phyloP scores from a whole-genome alignment of 371 early-diverging fungal genomes.

The Lichtheimia ramosa region DNA sequence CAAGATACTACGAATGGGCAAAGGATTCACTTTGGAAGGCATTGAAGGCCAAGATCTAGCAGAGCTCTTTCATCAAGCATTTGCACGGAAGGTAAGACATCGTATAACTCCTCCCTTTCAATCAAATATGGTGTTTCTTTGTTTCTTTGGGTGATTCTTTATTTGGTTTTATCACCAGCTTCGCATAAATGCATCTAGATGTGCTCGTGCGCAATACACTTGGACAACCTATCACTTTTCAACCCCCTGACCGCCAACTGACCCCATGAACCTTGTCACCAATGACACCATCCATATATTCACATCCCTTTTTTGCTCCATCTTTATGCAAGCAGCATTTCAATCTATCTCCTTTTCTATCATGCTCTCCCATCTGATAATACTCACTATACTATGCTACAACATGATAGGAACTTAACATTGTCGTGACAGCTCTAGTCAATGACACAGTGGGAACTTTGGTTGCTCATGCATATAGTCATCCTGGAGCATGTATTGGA shows the following conservation, averaged over 20 bases:
- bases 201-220: slow-evolving; percentile 14
- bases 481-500: slow-evolving; percentile 75
- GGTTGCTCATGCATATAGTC: slow-evolving; percentile 77
- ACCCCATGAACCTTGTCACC: too few species aligned
- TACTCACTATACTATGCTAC: too few species aligned
- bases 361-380: too few species aligned
- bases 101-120: slow-evolving; percentile 3
- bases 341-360: too few species aligned
- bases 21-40: slow-evolving; percentile 80
- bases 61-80: slow-evolving; percentile 76
- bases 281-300: too few species aligned
- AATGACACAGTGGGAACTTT: slow-evolving; percentile 94
- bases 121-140: not conserved
- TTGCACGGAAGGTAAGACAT: slow-evolving; percentile 60
- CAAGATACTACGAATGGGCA: slow-evolving; percentile 86
- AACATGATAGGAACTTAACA: slow-evolving; percentile 46
- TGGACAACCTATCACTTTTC: too few species aligned
- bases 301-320: too few species aligned
- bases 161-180: slow-evolving; percentile 5
- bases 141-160: slow-evolving; percentile 2
- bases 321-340: too few species aligned
- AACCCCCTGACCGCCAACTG: too few species aligned
- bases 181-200: slow-evolving; percentile 14
- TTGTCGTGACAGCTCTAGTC: slow-evolving; percentile 85
- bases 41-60: slow-evolving; percentile 85